Evolutionary conservation across 2,329 filamentous ascomycete genomes (phyloP), one percentile per base, ranked within the genome.

Genomic region (Pseudogymnoascus sp.): DNA sequence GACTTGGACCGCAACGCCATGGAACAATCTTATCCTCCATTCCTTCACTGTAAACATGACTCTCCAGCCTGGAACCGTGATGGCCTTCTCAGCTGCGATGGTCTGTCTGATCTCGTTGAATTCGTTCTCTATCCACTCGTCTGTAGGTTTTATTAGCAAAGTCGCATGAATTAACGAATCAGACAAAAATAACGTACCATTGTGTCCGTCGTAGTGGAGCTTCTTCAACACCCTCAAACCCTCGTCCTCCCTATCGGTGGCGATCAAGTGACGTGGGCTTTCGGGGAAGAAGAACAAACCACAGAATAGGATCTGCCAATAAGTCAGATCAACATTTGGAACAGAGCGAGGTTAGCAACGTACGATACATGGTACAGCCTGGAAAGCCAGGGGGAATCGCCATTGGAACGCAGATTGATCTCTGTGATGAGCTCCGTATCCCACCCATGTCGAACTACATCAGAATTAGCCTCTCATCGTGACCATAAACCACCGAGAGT

Each of bases 201-300:
- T 81, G 2, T 71, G 69, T 5, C 82, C 82, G 59, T 83, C 74
- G 66, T 78, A 80, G 60, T 85, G 83, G 16, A 88, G 75, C 62
- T 79, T 82, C 21, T 76, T 75, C 31, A 84, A 77, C 21, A 81
- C 76, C 1, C 73, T 72, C 63, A 76, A 73, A n/a, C 78, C 81
- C 66, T 84, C 79, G 0, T 78, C 78, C 21, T 80, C 75, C 1
- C 73, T 74, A 6, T 77, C 79, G 66, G 77, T 79, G 64, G 77
- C 75, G 56, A 87, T 86, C 36, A 87, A 77, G 84, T 84, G 87
- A 68, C 80, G 74, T 44, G 74, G 74, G 25, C 74, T 78, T 71
- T 87, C 84, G 0, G 84, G 84, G 73, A 87, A 86, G n/a, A 86
- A 68, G 67, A 85, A 75, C 65, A 87, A 86, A 61, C 85, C 74